These are phyloP conservation scores for Spiraea crenata DNA, from an alignment of 331 rosid species.

Conservation along the genomic window DNA sequence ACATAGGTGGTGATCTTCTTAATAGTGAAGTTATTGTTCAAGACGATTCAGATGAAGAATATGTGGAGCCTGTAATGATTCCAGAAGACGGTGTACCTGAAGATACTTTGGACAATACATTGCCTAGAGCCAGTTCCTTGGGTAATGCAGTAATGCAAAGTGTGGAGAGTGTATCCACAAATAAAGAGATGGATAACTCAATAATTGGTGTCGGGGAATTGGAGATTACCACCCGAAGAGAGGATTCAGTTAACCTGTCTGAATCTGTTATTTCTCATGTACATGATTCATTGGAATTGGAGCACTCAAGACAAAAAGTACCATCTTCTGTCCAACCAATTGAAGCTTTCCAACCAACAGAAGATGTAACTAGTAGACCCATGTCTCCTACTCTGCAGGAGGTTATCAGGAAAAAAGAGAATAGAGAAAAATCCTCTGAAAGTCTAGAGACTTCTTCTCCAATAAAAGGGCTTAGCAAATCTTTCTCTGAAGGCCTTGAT, in stretches of 20 bases:
- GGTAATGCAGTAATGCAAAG: constrained; percentile 31
- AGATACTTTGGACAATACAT: constrained; percentile 16
- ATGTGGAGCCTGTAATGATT: constrained; percentile 77
- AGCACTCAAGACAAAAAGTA: constrained; percentile 38
- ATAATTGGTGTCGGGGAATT: constrained; percentile 27
- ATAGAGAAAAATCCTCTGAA: constrained; percentile 43
- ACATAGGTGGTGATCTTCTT: constrained; percentile 88
- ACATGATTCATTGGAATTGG: constrained; percentile 44
- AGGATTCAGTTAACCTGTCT: constrained; percentile 43
- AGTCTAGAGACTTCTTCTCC: constrained; percentile 32
- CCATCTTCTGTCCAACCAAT: constrained; percentile 38
- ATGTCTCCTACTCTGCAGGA: constrained; percentile 40
- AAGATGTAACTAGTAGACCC: constrained; percentile 47
- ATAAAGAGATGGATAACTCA: constrained; percentile 37
- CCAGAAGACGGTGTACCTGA: constrained; percentile 43
- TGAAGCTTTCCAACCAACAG: constrained; percentile 50
- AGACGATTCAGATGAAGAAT: constrained; percentile 96
- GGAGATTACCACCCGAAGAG: constrained; percentile 41
- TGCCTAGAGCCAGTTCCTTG: constrained; percentile 27
- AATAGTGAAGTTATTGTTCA: constrained; percentile 64
- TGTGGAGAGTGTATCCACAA: constrained; percentile 30
- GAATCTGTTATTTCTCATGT: constrained; percentile 42
- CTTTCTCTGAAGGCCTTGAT: constrained; percentile 37
- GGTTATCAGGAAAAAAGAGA: constrained; percentile 32
- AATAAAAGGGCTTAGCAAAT: constrained; percentile 28